Conservation (phyloP, 139 green algal genomes). For the Asterochloris erici region DNA sequence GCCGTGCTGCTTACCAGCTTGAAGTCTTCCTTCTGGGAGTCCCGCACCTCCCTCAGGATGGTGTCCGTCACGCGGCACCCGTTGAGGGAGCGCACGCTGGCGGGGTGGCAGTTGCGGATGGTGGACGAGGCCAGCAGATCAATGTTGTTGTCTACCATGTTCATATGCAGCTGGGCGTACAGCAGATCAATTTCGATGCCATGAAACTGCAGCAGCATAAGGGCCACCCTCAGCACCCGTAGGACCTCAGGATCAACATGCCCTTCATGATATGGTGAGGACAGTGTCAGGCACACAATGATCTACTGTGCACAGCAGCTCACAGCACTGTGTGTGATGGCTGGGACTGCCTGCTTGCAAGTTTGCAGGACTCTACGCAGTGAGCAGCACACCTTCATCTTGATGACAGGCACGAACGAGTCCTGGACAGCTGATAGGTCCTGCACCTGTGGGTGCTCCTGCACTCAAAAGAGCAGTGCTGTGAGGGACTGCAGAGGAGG, state of each 20-base stretch:
- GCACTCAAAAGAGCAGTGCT: not conserved
- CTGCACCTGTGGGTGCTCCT: constrained; percentile 56
- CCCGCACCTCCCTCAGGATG: constrained; percentile 56
- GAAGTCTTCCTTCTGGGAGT: constrained; percentile 4
- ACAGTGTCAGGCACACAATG: too few relatives aligned
- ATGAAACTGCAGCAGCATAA: constrained; percentile 54
- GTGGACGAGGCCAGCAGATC: constrained; percentile 67
- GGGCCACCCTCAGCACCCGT: not conserved
- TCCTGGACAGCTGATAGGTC: constrained; percentile 80
- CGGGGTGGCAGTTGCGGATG: constrained; percentile 85
- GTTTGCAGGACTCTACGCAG: not conserved
- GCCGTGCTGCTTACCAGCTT: not conserved
- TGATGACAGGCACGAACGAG: constrained; percentile 94
- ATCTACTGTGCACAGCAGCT: too few relatives aligned
- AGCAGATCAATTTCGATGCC: constrained; percentile 93
- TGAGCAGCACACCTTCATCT: constrained; percentile 63
- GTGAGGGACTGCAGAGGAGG: not conserved
- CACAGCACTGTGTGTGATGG: too few relatives aligned
- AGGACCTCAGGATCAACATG: too few relatives aligned
- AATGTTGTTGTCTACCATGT: constrained; percentile 64
- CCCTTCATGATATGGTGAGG: too few relatives aligned
- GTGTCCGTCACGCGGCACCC: constrained; percentile 88
- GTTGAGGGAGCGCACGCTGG: constrained; percentile 81
- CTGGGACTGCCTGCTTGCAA: too few relatives aligned
- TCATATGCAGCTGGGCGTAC: constrained; percentile 70